These are phyloP conservation scores for Umbelopsis sp. DNA, from an alignment of 371 early-diverging fungal genomes.

Conservation along the genomic window DNA sequence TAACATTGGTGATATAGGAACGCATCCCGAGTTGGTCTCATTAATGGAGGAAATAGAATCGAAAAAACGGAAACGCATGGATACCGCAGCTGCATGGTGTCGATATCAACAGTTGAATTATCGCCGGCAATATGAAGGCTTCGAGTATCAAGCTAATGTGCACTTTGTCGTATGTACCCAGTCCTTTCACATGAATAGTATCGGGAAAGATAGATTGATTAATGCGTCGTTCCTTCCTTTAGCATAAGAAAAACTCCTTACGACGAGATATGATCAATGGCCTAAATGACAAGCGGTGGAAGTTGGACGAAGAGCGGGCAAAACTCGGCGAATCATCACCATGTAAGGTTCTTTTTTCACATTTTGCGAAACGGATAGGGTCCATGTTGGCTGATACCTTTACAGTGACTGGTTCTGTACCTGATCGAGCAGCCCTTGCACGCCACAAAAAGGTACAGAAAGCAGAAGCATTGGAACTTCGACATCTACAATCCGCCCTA, in stretches of 20 bases:
- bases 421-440: conserved; percentile 38
- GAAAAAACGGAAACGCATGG: conserved; percentile 53
- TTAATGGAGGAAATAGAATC: conserved; percentile 64
- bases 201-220: not conserved
- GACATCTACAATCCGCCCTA: conserved; percentile 41
- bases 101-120: conserved; percentile 53
- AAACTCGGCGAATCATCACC: conserved; percentile 28
- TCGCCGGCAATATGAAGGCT: conserved; percentile 50
- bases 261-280: conserved; percentile 30
- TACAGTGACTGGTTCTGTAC: conserved; percentile 22
- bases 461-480: conserved; percentile 51
- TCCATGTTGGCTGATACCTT: too few species aligned
- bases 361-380: too few species aligned
- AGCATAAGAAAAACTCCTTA: conserved; percentile 45
- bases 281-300: conserved; percentile 35
- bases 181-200: not conserved
- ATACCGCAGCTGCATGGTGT: conserved; percentile 60
- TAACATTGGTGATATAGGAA: conserved; percentile 30
- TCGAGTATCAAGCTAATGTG: conserved; percentile 59
- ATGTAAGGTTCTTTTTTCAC: conserved; percentile 15
- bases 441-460: conserved; percentile 40
- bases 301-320: conserved; percentile 33
- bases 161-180: conserved; percentile 46
- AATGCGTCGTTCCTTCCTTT: conserved; percentile 8
- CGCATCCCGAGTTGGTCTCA: conserved; percentile 61